Conservation (phyloP, 257 asterid species). For the Echium plantagineum region DNA sequence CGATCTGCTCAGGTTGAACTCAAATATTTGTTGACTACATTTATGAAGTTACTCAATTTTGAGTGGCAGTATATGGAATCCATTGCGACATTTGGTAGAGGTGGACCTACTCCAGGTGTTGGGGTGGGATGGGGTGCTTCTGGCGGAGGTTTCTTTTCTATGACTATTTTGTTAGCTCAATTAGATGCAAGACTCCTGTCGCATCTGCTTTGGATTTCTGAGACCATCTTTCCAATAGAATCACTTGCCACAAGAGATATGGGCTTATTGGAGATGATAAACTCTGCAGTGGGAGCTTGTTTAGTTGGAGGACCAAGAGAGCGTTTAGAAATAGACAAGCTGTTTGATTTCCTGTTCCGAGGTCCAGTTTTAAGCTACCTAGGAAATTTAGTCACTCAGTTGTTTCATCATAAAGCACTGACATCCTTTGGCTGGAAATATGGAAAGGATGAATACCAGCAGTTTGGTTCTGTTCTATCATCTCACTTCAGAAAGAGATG, state of each 20-base stretch:
- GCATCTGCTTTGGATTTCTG: conserved; percentile 43
- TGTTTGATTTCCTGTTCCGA: conserved; percentile 42
- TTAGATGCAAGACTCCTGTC: conserved; percentile 51
- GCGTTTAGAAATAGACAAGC: conserved; percentile 37
- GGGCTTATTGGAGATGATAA: conserved; percentile 34
- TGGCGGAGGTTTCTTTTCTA: conserved; percentile 92
- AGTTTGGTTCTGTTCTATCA: conserved; percentile 48
- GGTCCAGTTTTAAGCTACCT: conserved; percentile 58
- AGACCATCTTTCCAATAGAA: conserved; percentile 13
- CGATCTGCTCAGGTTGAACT: conserved; percentile 40
- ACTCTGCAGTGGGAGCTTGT: conserved; percentile 42
- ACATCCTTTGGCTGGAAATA: conserved; percentile 46
- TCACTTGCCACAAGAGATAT: conserved; percentile 22
- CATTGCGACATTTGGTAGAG: conserved; percentile 65
- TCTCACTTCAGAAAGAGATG: conserved; percentile 70
- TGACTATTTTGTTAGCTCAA: conserved; percentile 44
- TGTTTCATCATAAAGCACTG: conserved; percentile 29
- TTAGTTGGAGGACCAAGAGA: conserved; percentile 54
- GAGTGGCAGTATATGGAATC: conserved; percentile 34
- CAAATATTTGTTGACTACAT: conserved; percentile 24
- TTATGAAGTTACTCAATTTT: conserved; percentile 23
- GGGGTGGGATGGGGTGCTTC: conserved; percentile 99
- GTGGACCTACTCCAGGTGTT: conserved; percentile 99
- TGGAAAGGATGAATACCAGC: conserved; percentile 34
- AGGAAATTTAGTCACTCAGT: conserved; percentile 19